Evolutionary conservation across 257 asterid genomes (phyloP).

Genomic region (Gentiana dahurica): DNA sequence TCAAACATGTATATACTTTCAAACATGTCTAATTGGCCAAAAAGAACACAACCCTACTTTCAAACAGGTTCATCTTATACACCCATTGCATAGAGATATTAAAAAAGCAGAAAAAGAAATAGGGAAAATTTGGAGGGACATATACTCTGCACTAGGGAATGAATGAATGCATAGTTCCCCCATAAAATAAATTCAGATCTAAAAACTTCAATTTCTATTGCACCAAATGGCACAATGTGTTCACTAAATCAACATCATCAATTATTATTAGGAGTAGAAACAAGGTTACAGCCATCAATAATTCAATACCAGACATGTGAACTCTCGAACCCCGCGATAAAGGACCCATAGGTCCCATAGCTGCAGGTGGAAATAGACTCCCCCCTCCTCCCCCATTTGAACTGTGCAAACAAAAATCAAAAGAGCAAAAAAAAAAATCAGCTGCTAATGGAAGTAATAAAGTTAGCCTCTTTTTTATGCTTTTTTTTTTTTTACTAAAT

Average conservation of each 20-base stretch:
- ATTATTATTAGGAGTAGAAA: constrained; percentile 11
- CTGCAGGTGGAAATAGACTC: constrained; percentile 36
- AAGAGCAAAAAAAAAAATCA: background rate
- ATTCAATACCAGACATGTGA: constrained; percentile 9
- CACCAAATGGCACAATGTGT: constrained; percentile 13
- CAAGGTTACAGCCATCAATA: constrained; percentile 21
- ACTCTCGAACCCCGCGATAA: constrained; percentile 24
- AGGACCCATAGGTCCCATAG: constrained; percentile 48
- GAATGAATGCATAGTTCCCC: no score
- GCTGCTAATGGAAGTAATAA: background rate
- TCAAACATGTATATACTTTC: no score
- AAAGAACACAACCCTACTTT: no score
- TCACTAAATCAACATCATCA: constrained; percentile 18
- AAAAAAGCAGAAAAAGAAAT: no score
- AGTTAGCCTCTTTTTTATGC: background rate
- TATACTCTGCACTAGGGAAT: no score
- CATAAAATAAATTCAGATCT: background rate
- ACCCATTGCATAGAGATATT: no score
- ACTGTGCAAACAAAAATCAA: constrained; percentile 25
- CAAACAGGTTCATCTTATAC: no score
- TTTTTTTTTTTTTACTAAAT: background rate
- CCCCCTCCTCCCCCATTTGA: constrained; percentile 25
- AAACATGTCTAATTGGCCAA: no score
- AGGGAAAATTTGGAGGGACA: no score
- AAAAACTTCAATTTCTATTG: constrained; percentile 4